Base-by-base conservation (phyloP, 2,329 filamentous ascomycete genomes). In the Apiospora koreana region DNA sequence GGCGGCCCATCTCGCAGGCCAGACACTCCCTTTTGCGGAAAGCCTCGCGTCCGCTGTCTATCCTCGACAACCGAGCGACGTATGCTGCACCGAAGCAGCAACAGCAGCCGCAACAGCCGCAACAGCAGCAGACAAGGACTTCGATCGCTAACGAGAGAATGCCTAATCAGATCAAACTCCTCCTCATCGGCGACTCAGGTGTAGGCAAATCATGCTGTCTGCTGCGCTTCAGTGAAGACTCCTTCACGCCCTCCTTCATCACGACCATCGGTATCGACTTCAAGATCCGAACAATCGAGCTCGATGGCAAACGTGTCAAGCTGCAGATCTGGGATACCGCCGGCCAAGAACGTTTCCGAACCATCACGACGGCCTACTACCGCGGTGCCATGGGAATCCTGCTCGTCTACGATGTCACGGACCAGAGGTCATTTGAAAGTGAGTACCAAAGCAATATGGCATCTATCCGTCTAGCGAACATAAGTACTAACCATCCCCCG, bases 211-310 rank as follows among this genome's bases (percentile, higher is more conserved):
- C 95, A 76, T 98, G 95, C 91, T 97, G 95, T 84, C 89, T 98
- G 82, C 87, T 98, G 80, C 94, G 95, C 77, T 98, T 98, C 87
- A 97, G 94, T 84, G 95, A 98, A 85, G 95, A 98, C 87, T 97
- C 94, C 65, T 98, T 97, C 86, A 98, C 95, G 68, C 95, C 95
- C 58, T 97, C 94, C 77, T 98, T 97, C 88, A 98, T 98, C 87
- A 97, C 95, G 73, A 99, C 96, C 73, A 99, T 99, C 84, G 96
- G 96, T 77, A 98, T 99, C 86, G 96, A 99, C 86, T 99, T 99
- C 88, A 99, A 99, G 89, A 99, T 99, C 81, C 91, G 96, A 76
- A 99, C 96, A 75, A 99, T 99, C 85, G 96, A 99, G 86, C 88
- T 99, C 76, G 96, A 99, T 84, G 95, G 95, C 81, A 99, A 99